Base-by-base conservation (phyloP, 208 protist species). In the Phytomonas francai region DNA sequence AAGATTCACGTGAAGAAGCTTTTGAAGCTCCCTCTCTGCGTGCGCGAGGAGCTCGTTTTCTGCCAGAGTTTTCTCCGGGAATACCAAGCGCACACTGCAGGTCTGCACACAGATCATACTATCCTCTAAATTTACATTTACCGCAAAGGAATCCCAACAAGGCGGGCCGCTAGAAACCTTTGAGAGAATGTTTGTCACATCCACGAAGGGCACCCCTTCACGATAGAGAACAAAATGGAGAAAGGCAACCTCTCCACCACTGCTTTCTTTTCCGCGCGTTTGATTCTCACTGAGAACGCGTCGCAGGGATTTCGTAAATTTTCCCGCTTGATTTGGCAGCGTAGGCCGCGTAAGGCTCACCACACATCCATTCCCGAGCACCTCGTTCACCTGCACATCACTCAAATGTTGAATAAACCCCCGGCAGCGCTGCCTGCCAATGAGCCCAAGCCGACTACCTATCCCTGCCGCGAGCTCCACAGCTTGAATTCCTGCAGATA, bases 141-240 rank as follows among this genome's bases (percentile, higher is more conserved):
- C 64, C 32, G 34, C 25, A 31, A 72, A 54, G 31, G 66, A 62
- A 2, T 70, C 42, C 12, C 39, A 28, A 51, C 25, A 45, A 61
- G 28, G 70, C 75, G 36, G 58, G 54, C 12, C 73, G 80, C 22
- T 81, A 54, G 65, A 73, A 28, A 67, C 78, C 33, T 76, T 66
- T 29, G 73, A 65, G 56, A 92, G 45, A 12, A 72, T 29, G 8
- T 59, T 63, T 28, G 83, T 62, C 9, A 77, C 78, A 5, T 73
- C 68, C 30, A 39, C 25, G 45, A 91, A 73, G 16, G 84, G 72
- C 3, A 86, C 42, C 0, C 64, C 71, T n/a, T 78, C 56, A 32
- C 82, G 83, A 73, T 87, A 87, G 27, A 93, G 70, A 39, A 93
- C 80, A 57, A 83, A 83, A 65, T 91, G 83, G 9, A 93, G n/a